Evolutionary conservation across 257 asterid genomes (phyloP).

Genomic region (Nicotiana tabacum): DNA sequence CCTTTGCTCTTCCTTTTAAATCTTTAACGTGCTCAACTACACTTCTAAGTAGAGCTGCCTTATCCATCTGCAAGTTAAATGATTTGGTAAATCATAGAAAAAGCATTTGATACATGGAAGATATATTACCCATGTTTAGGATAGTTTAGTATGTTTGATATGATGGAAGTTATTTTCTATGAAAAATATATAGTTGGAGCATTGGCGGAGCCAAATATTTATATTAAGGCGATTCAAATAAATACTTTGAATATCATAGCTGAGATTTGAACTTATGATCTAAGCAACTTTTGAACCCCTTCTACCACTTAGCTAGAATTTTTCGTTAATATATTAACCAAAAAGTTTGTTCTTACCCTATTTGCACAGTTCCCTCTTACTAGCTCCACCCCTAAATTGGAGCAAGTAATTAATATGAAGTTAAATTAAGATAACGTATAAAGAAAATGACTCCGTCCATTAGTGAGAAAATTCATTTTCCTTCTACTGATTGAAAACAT

Average conservation of each 20-base stretch:
- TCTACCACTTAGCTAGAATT: too few species aligned
- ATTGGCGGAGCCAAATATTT: too few species aligned
- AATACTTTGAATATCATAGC: too few species aligned
- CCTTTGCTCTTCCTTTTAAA: constrained; percentile 45
- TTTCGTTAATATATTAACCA: too few species aligned
- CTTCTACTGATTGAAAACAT: background rate
- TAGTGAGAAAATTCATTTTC: background rate
- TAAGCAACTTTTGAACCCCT: too few species aligned
- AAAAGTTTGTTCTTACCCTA: too few species aligned
- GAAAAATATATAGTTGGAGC: background rate
- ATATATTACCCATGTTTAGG: too few species aligned
- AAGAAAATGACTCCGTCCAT: background rate
- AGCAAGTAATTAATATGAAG: too few species aligned
- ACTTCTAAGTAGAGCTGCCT: constrained; percentile 76
- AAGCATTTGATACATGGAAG: background rate
- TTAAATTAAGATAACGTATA: too few species aligned
- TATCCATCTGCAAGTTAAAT: constrained; percentile 63
- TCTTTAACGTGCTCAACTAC: constrained; percentile 77
- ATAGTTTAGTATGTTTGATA: background rate
- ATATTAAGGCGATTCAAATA: too few species aligned
- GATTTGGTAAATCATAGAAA: background rate
- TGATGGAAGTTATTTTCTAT: background rate
- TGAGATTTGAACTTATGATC: too few species aligned
- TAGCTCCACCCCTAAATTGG: background rate
- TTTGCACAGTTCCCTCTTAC: background rate